These are phyloP conservation scores for Lentinula detonsa DNA, from an alignment of 768 basidiomycete genomes.

Conservation along the genomic window DNA sequence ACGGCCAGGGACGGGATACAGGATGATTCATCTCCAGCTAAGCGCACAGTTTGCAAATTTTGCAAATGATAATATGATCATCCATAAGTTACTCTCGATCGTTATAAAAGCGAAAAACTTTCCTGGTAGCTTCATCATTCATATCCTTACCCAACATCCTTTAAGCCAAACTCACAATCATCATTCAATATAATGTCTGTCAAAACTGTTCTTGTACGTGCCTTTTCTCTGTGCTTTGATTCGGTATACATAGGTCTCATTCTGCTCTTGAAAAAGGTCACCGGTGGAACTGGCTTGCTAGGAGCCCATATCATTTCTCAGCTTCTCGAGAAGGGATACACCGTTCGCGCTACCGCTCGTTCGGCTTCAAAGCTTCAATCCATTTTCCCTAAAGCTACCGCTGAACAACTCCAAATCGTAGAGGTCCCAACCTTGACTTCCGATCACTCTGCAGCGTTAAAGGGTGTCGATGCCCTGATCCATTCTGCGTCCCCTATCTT, in stretches of 20 bases:
- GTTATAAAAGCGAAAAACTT: neutral
- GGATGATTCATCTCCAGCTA: neutral
- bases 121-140: neutral
- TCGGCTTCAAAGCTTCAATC: neutral
- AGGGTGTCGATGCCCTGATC: conserved; percentile 10
- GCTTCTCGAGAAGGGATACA: conserved; percentile 6
- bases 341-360: conserved; percentile 5
- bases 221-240: too few relatives aligned
- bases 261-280: neutral
- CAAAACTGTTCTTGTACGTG: neutral
- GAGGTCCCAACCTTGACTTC: conserved; percentile 6
- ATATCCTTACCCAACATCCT: neutral
- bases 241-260: neutral
- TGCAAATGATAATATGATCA: too few relatives aligned
- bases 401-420: neutral
- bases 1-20: neutral
- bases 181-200: neutral
- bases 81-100: neutral
- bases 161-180: neutral
- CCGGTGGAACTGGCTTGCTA: conserved; percentile 6
- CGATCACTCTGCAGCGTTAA: conserved; percentile 11
- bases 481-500: conserved; percentile 1
- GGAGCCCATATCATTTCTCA: conserved; percentile 3
- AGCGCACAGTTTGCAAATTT: too few relatives aligned
- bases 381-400: conserved; percentile 6